Conservation (phyloP, 345 rosid genomes). For the Hirschfeldia incana region DNA sequence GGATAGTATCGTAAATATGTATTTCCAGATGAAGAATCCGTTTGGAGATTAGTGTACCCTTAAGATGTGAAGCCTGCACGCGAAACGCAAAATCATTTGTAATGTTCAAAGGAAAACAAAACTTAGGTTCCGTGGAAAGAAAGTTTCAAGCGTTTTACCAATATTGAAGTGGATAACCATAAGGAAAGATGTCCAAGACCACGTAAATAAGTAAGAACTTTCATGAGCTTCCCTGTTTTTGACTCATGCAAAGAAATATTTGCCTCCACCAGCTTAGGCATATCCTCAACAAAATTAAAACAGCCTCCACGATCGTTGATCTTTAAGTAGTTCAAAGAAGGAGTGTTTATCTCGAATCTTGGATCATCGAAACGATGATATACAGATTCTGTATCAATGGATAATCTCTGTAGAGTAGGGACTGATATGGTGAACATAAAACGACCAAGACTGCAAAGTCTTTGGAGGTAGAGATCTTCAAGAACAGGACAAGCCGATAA, state of each 20-base stretch:
- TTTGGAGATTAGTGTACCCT: background rate
- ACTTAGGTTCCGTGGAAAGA: background rate
- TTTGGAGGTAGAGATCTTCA: conserved; percentile 16
- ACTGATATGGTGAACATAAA: conserved; percentile 14
- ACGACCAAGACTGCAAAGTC: background rate
- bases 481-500: conserved; percentile 25
- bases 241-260: background rate
- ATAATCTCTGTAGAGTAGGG: conserved; percentile 22
- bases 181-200: conserved; percentile 1
- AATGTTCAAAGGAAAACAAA: background rate
- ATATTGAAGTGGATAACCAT: background rate
- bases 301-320: background rate
- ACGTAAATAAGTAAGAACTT: background rate
- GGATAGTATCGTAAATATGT: background rate
- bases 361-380: background rate
- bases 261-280: conserved; percentile 26
- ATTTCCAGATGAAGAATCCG: conserved; percentile 7
- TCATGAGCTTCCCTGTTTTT: background rate
- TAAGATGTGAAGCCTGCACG: background rate
- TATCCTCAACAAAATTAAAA: background rate
- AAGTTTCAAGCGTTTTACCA: conserved; percentile 3
- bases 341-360: conserved; percentile 3
- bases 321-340: conserved; percentile 18
- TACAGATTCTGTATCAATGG: background rate
- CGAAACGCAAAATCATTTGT: background rate